Conservation (phyloP, 768 basidiomycete genomes). For the Sporobolomyces phaffii region DNA sequence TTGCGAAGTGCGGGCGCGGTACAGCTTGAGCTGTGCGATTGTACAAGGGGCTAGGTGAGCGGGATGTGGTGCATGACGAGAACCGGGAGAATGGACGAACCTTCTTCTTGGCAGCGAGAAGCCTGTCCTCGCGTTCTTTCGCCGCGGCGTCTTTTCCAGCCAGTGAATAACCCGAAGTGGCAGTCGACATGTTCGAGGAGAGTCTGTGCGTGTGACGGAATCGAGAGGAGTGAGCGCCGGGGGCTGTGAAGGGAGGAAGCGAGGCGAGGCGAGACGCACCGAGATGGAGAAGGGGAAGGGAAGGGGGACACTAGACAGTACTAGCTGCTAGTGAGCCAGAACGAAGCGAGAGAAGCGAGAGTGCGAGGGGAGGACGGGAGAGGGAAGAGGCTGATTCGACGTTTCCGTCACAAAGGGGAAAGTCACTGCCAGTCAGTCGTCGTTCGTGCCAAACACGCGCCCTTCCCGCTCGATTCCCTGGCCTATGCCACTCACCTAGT, state of each 20-base stretch:
- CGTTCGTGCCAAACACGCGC: too few relatives aligned
- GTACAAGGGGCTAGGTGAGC: too few relatives aligned
- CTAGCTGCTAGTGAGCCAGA: neutral
- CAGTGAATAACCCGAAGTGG: neutral
- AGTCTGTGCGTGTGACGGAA: neutral
- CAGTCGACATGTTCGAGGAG: neutral
- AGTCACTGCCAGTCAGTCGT: neutral
- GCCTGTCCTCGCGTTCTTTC: constrained; percentile 38
- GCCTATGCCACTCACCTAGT: too few relatives aligned
- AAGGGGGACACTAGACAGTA: too few relatives aligned
- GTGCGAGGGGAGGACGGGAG: neutral
- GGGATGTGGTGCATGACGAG: neutral
- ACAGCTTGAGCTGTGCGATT: constrained; percentile 39
- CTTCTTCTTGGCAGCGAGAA: constrained; percentile 41
- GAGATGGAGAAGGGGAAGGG: neutral
- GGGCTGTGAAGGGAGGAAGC: neutral
- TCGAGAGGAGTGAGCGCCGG: constrained; percentile 1
- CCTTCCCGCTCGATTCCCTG: too few relatives aligned
- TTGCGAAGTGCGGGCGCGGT: constrained; percentile 35
- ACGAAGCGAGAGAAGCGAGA: neutral
- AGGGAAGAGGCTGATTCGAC: neutral
- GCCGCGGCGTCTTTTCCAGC: constrained; percentile 32
- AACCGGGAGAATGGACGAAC: constrained; percentile 18
- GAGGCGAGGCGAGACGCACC: neutral
- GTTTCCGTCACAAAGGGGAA: constrained; percentile 4